Conservation (phyloP, 139 green algal species). For the Picochlorum sp. region DNA sequence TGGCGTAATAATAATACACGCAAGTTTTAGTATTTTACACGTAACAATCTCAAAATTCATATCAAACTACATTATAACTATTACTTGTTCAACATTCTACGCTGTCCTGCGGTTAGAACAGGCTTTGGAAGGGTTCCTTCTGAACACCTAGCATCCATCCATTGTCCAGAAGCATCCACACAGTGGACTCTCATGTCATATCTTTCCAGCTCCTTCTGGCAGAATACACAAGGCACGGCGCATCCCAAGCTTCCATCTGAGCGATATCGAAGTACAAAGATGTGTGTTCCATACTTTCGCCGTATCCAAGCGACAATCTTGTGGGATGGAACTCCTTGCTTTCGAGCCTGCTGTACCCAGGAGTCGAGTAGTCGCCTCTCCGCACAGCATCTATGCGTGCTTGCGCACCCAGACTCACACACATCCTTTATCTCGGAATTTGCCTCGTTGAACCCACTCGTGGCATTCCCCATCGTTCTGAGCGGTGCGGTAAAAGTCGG, state of each 20-base stretch:
- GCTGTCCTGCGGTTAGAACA: slow-evolving; percentile 40
- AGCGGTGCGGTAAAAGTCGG: neutral
- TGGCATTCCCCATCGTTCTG: slow-evolving; percentile 13
- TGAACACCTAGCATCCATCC: slow-evolving; percentile 37
- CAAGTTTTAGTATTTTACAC: no score
- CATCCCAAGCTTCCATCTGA: slow-evolving; percentile 49
- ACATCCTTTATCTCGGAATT: slow-evolving; percentile 6
- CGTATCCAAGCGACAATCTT: slow-evolving; percentile 48
- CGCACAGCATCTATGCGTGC: slow-evolving; percentile 40
- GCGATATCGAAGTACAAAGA: slow-evolving; percentile 43
- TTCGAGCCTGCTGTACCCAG: slow-evolving; percentile 31
- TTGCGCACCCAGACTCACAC: slow-evolving; percentile 1
- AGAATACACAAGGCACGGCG: slow-evolving; percentile 51
- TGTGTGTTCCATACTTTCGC: slow-evolving; percentile 45
- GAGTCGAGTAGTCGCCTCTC: slow-evolving; percentile 42
- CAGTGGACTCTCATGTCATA: slow-evolving; percentile 51
- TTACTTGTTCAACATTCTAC: slow-evolving; percentile 18
- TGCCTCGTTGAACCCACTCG: slow-evolving; percentile 14
- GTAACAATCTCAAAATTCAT: no score
- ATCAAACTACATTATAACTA: neutral
- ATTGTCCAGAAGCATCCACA: slow-evolving; percentile 14
- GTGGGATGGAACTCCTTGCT: slow-evolving; percentile 37
- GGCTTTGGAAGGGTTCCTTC: slow-evolving; percentile 29
- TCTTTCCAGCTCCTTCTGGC: slow-evolving; percentile 34
- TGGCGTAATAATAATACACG: no score